Evolutionary conservation across 2,329 filamentous ascomycete genomes (phyloP).

Genomic region (Cladosporium sp.): DNA sequence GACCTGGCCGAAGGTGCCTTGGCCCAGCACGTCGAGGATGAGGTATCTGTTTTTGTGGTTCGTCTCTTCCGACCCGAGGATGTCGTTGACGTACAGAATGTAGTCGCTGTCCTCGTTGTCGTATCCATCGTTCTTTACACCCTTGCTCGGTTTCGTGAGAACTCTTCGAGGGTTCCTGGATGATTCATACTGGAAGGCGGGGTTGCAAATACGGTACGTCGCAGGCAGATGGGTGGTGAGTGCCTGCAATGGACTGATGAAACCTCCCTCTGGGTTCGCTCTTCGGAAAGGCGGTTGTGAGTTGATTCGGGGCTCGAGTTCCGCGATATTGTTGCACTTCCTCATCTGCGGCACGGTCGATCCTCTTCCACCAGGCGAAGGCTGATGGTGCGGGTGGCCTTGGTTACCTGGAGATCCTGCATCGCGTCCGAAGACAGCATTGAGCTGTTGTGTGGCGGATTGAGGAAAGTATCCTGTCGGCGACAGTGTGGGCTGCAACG

Average conservation of each 20-base stretch:
- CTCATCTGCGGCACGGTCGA: slow-evolving; percentile 80
- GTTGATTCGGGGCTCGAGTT: slow-evolving; percentile 78
- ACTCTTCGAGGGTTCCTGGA: slow-evolving; percentile 93
- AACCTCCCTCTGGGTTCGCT: slow-evolving; percentile 93
- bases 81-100: slow-evolving; percentile 98
- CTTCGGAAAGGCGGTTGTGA: slow-evolving; percentile 82
- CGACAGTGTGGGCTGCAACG: slow-evolving; percentile 55
- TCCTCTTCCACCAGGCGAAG: slow-evolving; percentile 39
- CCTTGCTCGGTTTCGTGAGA: slow-evolving; percentile 96
- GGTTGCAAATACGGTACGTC: slow-evolving; percentile 97
- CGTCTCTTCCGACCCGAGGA: slow-evolving; percentile 92
- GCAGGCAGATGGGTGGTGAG: slow-evolving; percentile 87
- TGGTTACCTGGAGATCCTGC: slow-evolving; percentile 38
- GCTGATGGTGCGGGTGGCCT: neutral
- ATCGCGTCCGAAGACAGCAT: slow-evolving; percentile 55
- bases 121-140: slow-evolving; percentile 95
- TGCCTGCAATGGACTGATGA: slow-evolving; percentile 95
- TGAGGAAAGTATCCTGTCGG: slow-evolving; percentile 54
- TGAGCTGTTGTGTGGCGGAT: slow-evolving; percentile 64
- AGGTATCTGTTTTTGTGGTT: slow-evolving; percentile 99
- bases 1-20: slow-evolving; percentile 96
- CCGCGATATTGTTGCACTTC: slow-evolving; percentile 64
- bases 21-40: slow-evolving; percentile 91
- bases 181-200: slow-evolving; percentile 96
- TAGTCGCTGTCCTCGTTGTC: slow-evolving; percentile 99